Evolutionary conservation across 225 moss, liverwort and hornwort species (phyloP).

Genomic region (Straminergon stramineum): DNA sequence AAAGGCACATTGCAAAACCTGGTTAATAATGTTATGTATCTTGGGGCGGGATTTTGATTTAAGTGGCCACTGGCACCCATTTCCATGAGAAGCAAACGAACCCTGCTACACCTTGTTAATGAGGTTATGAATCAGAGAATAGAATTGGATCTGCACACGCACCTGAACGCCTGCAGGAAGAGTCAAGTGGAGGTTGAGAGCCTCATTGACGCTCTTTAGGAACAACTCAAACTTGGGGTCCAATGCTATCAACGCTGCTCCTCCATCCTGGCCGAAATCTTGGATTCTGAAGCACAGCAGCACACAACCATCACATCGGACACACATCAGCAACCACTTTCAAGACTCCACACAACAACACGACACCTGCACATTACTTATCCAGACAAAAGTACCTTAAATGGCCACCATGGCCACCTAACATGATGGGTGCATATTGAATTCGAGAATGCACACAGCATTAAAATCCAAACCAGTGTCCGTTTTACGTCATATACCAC

Average conservation of each 20-base stretch:
- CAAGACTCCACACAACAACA: neutral
- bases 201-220: constrained; percentile 37
- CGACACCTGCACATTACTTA: no score
- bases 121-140: neutral
- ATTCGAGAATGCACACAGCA: neutral
- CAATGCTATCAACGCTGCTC: constrained; percentile 57
- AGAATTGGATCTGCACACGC: neutral
- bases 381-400: neutral
- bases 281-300: constrained; percentile 44
- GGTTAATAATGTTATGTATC: neutral
- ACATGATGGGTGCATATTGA: neutral
- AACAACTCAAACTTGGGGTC: constrained; percentile 69
- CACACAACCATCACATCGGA: neutral
- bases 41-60: neutral
- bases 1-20: neutral
- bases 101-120: neutral
- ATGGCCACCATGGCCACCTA: neutral
- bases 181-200: constrained; percentile 52
- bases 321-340: neutral
- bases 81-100: neutral
- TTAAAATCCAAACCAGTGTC: neutral
- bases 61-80: neutral
- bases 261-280: constrained; percentile 90
- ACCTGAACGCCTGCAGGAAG: constrained; percentile 44
- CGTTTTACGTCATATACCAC: neutral